Conservation (phyloP, 176 grass and related monocot species). For the Hsuehochloa calcarea region DNA sequence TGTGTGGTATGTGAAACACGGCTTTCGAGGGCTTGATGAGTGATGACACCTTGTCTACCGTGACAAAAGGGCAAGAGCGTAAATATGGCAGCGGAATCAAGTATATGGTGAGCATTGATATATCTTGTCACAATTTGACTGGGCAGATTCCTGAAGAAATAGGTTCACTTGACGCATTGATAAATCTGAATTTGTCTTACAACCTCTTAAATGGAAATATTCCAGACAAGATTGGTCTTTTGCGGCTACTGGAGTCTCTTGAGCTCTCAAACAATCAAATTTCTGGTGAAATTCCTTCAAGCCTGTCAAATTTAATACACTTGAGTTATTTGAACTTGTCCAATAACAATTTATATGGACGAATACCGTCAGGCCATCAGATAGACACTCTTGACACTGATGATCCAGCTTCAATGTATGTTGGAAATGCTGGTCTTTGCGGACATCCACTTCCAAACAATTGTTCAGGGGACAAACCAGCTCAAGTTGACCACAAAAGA, state of each 20-base stretch:
- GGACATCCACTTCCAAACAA: constrained; percentile 22
- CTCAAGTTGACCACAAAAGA: too few species aligned
- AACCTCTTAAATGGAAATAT: constrained; percentile 29
- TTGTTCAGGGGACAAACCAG: not conserved
- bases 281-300: constrained; percentile 12
- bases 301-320: not conserved
- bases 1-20: too few species aligned
- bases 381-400: not conserved
- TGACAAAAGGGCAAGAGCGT: too few species aligned
- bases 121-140: constrained; percentile 16
- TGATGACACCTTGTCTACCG: too few species aligned
- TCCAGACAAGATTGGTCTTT: constrained; percentile 15
- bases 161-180: not conserved
- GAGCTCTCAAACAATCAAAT: constrained; percentile 38
- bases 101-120: not conserved
- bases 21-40: too few species aligned
- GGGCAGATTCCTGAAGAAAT: constrained; percentile 33
- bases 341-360: constrained; percentile 39
- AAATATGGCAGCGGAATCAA: not conserved
- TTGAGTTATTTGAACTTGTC: constrained; percentile 40
- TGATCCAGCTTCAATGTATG: constrained; percentile 16
- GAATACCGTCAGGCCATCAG: constrained; percentile 22
- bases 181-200: constrained; percentile 19
- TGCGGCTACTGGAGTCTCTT: constrained; percentile 31
- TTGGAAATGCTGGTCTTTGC: constrained; percentile 35